These are phyloP conservation scores for Hypoxylon sp. DNA, from an alignment of 2,329 filamentous ascomycete genomes.

Conservation along the genomic window DNA sequence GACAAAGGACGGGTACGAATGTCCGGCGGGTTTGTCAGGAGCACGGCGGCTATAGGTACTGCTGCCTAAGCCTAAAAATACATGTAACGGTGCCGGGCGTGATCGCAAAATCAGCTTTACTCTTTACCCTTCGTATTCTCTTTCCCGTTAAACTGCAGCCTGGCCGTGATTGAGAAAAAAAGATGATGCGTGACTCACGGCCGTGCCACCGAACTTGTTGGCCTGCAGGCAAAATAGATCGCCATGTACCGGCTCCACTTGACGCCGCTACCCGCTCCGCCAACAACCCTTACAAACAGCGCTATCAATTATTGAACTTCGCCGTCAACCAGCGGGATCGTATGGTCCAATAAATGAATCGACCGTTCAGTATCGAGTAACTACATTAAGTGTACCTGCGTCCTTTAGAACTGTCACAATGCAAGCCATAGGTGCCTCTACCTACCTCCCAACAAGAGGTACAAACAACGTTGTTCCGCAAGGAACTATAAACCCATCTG, in stretches of 20 bases:
- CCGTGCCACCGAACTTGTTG: not conserved
- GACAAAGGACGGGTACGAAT: not conserved
- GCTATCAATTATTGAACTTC: not conserved
- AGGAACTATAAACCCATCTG: too few relatives aligned
- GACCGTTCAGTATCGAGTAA: not conserved
- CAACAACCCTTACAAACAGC: not conserved
- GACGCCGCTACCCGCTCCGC: not conserved
- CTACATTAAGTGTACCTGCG: not conserved
- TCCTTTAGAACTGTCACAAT: not conserved
- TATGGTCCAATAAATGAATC: not conserved
- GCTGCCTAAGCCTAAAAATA: not conserved
- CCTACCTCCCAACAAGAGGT: too few relatives aligned
- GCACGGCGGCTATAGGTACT: not conserved
- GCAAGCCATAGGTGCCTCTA: too few relatives aligned
- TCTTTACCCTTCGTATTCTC: not conserved
- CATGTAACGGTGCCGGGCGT: not conserved
- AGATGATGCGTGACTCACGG: not conserved
- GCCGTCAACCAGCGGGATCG: not conserved
- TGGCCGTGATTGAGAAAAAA: not conserved
- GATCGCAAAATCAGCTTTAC: not conserved
- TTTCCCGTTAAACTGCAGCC: not conserved
- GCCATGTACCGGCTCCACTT: not conserved
- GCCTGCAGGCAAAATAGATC: not conserved
- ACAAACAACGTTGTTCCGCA: too few relatives aligned
- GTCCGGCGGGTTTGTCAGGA: not conserved